A percentile compares a stretch with the other conserved stretches of the same genome.
These are phyloP conservation scores for Kodamaea sp. DNA, from an alignment of 1,139 yeast genomes.

Conservation along the genomic window DNA sequence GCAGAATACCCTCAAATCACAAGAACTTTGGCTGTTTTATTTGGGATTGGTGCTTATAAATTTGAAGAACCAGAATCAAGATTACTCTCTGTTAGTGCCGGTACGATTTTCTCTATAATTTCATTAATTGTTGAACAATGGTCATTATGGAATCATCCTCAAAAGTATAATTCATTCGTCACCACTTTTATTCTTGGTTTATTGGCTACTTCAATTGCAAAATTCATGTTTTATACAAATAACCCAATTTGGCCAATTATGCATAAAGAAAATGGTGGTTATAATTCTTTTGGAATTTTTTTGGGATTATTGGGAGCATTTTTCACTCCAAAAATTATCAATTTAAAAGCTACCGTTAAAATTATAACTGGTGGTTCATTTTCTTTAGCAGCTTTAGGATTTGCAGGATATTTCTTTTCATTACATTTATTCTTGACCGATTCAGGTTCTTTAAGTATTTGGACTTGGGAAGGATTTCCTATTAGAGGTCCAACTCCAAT, in stretches of 20 bases:
- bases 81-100: conserved; percentile 62
- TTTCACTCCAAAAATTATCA: conserved; percentile 32
- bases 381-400: conserved; percentile 60
- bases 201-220: conserved; percentile 66
- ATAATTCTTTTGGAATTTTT: conserved; percentile 66
- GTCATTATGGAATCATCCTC: conserved; percentile 39
- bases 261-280: conserved; percentile 84
- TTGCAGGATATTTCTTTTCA: conserved; percentile 74
- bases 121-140: conserved; percentile 61
- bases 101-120: conserved; percentile 60
- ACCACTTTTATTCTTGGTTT: conserved; percentile 71
- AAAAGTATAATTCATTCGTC: conserved; percentile 49
- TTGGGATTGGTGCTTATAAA: conserved; percentile 76
- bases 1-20: conserved; percentile 42
- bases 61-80: conserved; percentile 66
- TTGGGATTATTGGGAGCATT: conserved; percentile 65
- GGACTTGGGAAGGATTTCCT: conserved; percentile 97
- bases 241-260: conserved; percentile 97
- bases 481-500: conserved; percentile 83
- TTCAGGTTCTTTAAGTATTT: conserved; percentile 75
- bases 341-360: conserved; percentile 11
- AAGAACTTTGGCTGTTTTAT: conserved; percentile 53
- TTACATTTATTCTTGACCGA: conserved; percentile 76
- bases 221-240: conserved; percentile 74
- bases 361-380: conserved; percentile 32